These are phyloP conservation scores for Microcyclospora tardicrescens DNA, from an alignment of 2,329 filamentous ascomycete genomes.

Conservation along the genomic window DNA sequence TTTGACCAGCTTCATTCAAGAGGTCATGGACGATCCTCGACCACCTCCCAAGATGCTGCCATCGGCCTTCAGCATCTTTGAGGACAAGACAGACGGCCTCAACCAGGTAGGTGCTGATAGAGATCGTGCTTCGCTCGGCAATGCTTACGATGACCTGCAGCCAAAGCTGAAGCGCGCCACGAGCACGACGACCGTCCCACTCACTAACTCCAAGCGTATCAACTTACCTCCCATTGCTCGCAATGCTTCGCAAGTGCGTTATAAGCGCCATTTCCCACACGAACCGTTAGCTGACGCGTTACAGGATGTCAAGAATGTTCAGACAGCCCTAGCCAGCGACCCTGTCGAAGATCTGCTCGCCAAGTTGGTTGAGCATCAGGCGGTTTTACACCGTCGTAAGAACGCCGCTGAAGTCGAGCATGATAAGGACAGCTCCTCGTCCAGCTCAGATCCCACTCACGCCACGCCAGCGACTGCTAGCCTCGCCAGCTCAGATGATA, in stretches of 20 bases:
- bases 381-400: constrained; percentile 46
- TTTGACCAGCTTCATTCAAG: not conserved
- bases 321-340: constrained; percentile 1
- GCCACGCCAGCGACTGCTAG: constrained; percentile 15
- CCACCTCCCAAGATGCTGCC: constrained; percentile 4
- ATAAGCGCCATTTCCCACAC: not conserved
- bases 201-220: constrained; percentile 24
- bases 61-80: constrained; percentile 8
- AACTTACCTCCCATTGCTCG: constrained; percentile 15
- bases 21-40: not conserved
- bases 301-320: constrained; percentile 3
- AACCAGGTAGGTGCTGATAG: not conserved
- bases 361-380: constrained; percentile 60
- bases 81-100: constrained; percentile 1
- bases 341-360: constrained; percentile 59
- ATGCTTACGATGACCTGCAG: constrained; percentile 2
- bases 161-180: constrained; percentile 7
- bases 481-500: constrained; percentile 10
- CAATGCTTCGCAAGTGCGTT: constrained; percentile 5
- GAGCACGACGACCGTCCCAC: constrained; percentile 15
- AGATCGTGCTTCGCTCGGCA: not conserved
- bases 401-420: constrained; percentile 34
- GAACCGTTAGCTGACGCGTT: not conserved
- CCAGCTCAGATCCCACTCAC: constrained; percentile 19
- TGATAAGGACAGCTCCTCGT: constrained; percentile 20